Evolutionary conservation across 805 yeast species (phyloP).

Genomic region (Zygotorulaspora florentina): DNA sequence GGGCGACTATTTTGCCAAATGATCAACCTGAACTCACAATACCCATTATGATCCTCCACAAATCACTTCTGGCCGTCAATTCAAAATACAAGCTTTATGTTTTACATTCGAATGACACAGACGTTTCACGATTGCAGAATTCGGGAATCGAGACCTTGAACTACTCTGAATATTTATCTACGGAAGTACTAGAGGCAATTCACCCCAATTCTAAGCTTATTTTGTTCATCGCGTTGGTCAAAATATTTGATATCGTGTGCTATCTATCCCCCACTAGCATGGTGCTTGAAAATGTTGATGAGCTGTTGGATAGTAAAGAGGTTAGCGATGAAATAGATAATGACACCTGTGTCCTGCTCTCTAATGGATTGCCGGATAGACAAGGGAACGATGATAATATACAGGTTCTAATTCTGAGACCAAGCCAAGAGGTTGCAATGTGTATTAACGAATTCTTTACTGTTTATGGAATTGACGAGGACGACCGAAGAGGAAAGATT

Average conservation of each 20-base stretch:
- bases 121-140: slow-evolving; percentile 15
- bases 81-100: slow-evolving; percentile 27
- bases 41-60: slow-evolving; percentile 24
- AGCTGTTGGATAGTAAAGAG: slow-evolving; percentile 24
- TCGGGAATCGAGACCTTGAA: slow-evolving; percentile 15
- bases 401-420: slow-evolving; percentile 26
- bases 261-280: slow-evolving; percentile 31
- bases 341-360: slow-evolving; percentile 34
- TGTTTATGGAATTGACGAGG: slow-evolving; percentile 24
- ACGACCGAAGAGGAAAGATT: slow-evolving; percentile 15
- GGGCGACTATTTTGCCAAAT: slow-evolving; percentile 31
- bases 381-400: slow-evolving; percentile 8
- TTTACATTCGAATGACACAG: slow-evolving; percentile 17
- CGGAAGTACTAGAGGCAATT: neutral
- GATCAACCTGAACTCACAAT: slow-evolving; percentile 22
- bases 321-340: slow-evolving; percentile 33
- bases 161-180: slow-evolving; percentile 7
- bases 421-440: slow-evolving; percentile 30
- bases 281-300: slow-evolving; percentile 31
- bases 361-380: slow-evolving; percentile 17
- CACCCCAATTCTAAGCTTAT: slow-evolving; percentile 13
- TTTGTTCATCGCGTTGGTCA: slow-evolving; percentile 22
- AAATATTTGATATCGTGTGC: slow-evolving; percentile 29
- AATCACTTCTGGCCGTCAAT: slow-evolving; percentile 21
- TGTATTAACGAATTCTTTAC: slow-evolving; percentile 34